Evolutionary conservation across 1,139 yeast genomes (phyloP), one percentile per base, ranked within the genome.

Genomic region (Debaryomyces udenii): DNA sequence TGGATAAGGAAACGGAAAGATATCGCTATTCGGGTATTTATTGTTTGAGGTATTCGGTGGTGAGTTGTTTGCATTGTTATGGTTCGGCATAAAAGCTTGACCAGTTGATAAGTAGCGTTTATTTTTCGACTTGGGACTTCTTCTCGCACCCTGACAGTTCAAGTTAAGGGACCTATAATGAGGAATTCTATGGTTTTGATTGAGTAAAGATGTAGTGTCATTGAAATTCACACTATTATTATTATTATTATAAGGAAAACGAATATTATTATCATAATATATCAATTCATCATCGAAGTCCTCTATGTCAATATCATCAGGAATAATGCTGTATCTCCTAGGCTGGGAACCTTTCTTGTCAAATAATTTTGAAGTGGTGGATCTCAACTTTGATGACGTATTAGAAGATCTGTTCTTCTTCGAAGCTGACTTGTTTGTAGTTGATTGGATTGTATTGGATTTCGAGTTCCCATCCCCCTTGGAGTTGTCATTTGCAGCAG

Each of bases 301-400:
- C 50, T 81, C 87, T 39, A 80, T 74, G 55, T 81, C 84, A 11
- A 81, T 73, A 55, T 81, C 86, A 54, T 81, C 86, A 1, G 86
- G 86, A 3, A 83, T 77, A 23, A 84, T 86, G 20, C 89, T 83
- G 52, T 85, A 84, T 36, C 91, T 66, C 54, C 91, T 70, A 3
- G 89, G 80, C 35, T 83, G 85, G 0, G 86, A 77, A 0, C 89
- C 89, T 46, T 79, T 83, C 16, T 81, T 78, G 52, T 85, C 90
- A 59, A 84, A 84, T 5, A 84, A 62, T 45, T 82, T 80, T 1
- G 89, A 83, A 0, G 90, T 83, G 1, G 89, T 83, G 2, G 89
- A 83, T 37, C 91, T 61, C 26, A 74, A 61, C 41, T 70, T 72
- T 1, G 78, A 60, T 53, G 70, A 66, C 0, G 65, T 44, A 4